Evolutionary conservation across 805 yeast genomes (phyloP), one percentile per base, ranked within the genome.

Genomic region (Spathaspora sp.): DNA sequence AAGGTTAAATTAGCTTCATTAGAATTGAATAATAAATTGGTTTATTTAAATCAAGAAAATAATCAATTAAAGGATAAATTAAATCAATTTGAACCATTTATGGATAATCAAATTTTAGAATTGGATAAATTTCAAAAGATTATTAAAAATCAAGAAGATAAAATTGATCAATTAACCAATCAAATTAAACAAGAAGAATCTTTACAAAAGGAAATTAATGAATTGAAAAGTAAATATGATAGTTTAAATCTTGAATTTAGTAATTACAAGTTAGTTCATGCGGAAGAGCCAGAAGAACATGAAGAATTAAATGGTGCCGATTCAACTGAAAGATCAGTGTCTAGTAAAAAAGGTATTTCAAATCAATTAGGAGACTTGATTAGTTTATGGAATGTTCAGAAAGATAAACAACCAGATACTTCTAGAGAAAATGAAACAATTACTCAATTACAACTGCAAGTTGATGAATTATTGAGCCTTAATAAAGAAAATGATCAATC

Each of bases 81-180:
- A 14, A 61, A 52, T 1, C 76, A 77, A 29, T 72, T 82, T 49
- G 82, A 83, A 58, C 77, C 82, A 2, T 69, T 83, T 47, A 75
- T 84, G 69, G 70, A 70, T 52, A 73, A 78, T 42, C 82, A 82
- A 59, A 71, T 84, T 50, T 64, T 77, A 9, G 82, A 82, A 50
- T 68, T 84, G 32, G 69, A 75, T 11, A 74, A 74, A 18, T 65
- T 87, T 61, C 86, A 85, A 59, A 67, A 71, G 17, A 61, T 86
- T 20, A 75, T 87, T 28, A 76, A 79, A 56, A 65, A 67, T 6
- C 91, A 83, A 64, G 79, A 79, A 49, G 67, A 64, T 3, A 67
- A 73, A 55, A 75, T 84, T 43, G 68, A 66, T 2, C 61, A 63
- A 14, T 71, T 81, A 56, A 62, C 74, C 16, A 48, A 54, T 3